phyloP scores from a whole-genome alignment of 2,329 filamentous ascomycete genomes.

The Botrytis galanthina region DNA sequence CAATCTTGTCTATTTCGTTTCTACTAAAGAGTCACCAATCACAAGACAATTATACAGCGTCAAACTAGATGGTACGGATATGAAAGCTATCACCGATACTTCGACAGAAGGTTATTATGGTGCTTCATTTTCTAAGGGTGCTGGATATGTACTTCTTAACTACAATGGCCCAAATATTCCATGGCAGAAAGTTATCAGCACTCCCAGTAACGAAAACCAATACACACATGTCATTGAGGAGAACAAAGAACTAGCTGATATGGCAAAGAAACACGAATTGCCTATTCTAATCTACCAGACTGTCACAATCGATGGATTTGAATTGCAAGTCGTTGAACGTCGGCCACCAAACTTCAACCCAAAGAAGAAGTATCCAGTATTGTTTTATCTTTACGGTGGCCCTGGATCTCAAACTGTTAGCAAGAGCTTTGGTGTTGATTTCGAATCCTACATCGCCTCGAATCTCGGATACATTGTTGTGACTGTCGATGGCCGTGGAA shows the following conservation, averaged over 20 bases:
- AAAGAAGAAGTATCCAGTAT: conserved; percentile 83
- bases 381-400: conserved; percentile 93
- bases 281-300: conserved; percentile 81
- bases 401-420: conserved; percentile 88
- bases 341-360: conserved; percentile 85
- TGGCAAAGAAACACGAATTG: conserved; percentile 73
- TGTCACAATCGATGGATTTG: conserved; percentile 77
- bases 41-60: conserved; percentile 92
- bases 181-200: conserved; percentile 87
- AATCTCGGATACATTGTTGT: conserved; percentile 89
- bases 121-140: conserved; percentile 78
- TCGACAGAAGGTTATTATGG: conserved; percentile 73
- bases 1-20: conserved; percentile 88
- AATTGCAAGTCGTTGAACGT: conserved; percentile 74
- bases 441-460: conserved; percentile 84
- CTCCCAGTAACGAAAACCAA: conserved; percentile 62
- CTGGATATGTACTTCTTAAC: conserved; percentile 78
- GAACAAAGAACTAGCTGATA: conserved; percentile 67
- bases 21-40: conserved; percentile 81
- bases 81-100: conserved; percentile 72
- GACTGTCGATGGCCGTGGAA: conserved; percentile 90
- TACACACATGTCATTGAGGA: conserved; percentile 75
- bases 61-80: conserved; percentile 72
- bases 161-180: conserved; percentile 84
- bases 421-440: conserved; percentile 80